Base-by-base conservation (phyloP, 257 asterid genomes). In the Rauvolfia tetraphylla region DNA sequence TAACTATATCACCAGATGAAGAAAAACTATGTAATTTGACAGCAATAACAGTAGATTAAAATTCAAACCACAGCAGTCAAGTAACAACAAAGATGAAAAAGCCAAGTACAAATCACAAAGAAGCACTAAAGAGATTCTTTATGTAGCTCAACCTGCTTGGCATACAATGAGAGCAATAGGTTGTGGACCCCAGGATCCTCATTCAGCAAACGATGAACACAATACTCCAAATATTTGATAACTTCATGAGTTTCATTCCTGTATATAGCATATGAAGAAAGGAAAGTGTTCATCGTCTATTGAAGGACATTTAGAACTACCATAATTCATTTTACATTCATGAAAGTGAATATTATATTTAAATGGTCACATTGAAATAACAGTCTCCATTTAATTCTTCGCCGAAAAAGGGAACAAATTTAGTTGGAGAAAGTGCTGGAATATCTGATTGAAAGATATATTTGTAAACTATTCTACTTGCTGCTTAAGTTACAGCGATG, bases 181-280 rank as follows among this genome's bases (percentile, higher is more conserved):
- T 95, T 95, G 86, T 95, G 99, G 82, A 92, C 87, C 67, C 99
- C 96, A 48, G 97, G 91, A 88, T 95, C 99, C 88, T 92, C 98
- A 79, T 91, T 95, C 96, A 86, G 99, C 91, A 95, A 80, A 79
- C 93, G 94, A 78, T 90, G 97, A 78, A 91, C 96, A 78, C 96
- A 92, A 82, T 92, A 89, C 81, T 95, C 99, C 87, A 95, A 78
- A 83, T 92, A 95, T 83, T 95, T 95, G 78, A 95, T 93, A 71
- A 95, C 98, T 86, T 95, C 98, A 81, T 95, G 96, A 56, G 98
- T 90, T 92, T 95, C 98, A 80, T 95, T 95, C 96, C 99, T 95
- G 96, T 82, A 82, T 59, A 79, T 41, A 56, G 56, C 22, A 74
- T 38, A 44, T 14, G 33, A 79, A 15, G 39, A 63, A 70, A 68